Base-by-base conservation (phyloP, 1,284 basidiomycete species). In the Marasmius tenuissimus region DNA sequence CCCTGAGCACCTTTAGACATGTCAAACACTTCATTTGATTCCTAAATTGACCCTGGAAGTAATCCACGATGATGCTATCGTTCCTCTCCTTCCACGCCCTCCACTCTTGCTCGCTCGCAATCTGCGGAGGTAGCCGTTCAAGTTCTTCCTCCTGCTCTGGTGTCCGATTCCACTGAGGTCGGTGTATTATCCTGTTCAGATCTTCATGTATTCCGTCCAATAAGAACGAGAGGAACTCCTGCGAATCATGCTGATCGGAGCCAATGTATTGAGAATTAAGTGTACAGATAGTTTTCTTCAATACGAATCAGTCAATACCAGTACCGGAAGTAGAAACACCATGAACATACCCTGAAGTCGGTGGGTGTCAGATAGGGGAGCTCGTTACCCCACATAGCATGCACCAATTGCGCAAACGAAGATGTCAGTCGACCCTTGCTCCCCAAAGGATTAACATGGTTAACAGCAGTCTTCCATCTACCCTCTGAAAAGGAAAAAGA, bases 161-260 rank as follows among this genome's bases (percentile, higher is more conserved):
- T n/a, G 93, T 92, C 37, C 86, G 82, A 51, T 87, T 83, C 56
- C 86, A 81, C 20, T 81, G 79, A 1, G 93, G 93, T 72, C 94
- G 95, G 40, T 87, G 78, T 64, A 94, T 77, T 54, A 98, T 85
- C 18, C 96, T 86, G 72, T 98, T 99, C 62, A 98, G 81, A 74
- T 99, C 97, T 74, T 99, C 97, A 74, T 99, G 97, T 53, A 99
- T 84, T 1, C 95, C 95, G 72, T 98, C 97, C 59, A 99, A 81
- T 27, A 99, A 84, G 78, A 97, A 97, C 37, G 89, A 93, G 27
- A 99, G 82, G 76, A 98, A 97, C 77, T 99, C 97, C 76, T 98
- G 97, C 22, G 94, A 97, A 75, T 99, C 97, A 71, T 99, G 97
- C 76, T 99, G 97, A 65, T 97, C 93, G 12, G 91, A 87, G 0